Evolutionary conservation across 2,329 filamentous ascomycete species (phyloP).

Genomic region (Coniochaeta sp.): DNA sequence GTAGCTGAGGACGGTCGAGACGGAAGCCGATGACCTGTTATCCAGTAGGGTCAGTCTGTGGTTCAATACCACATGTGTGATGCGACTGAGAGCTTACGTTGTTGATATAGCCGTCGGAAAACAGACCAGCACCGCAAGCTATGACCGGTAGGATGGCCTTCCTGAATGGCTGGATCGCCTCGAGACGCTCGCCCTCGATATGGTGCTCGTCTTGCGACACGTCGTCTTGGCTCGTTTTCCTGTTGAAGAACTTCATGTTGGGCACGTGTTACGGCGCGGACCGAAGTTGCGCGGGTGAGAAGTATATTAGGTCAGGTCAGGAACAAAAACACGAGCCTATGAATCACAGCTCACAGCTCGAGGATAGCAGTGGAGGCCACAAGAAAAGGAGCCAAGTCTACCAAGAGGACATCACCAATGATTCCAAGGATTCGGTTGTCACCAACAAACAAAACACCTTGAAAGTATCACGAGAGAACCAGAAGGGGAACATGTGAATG

Average conservation of each 20-base stretch:
- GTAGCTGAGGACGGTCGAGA: slow-evolving; percentile 64
- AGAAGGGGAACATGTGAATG: neutral
- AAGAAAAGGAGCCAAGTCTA: neutral
- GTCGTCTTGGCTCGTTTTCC: slow-evolving; percentile 1
- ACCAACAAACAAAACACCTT: neutral
- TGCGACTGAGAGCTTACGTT: slow-evolving; percentile 50
- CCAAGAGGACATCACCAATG: slow-evolving; percentile 1
- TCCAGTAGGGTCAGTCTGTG: neutral
- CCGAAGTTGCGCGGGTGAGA: neutral
- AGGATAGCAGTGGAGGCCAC: neutral
- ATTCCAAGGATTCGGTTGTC: neutral
- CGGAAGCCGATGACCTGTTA: slow-evolving; percentile 74
- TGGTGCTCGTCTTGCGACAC: slow-evolving; percentile 1
- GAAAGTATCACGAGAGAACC: neutral
- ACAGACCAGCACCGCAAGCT: slow-evolving; percentile 83
- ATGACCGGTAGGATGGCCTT: slow-evolving; percentile 57
- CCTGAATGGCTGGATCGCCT: slow-evolving; percentile 10
- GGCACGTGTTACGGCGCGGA: neutral
- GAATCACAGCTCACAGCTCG: neutral
- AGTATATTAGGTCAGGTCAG: neutral
- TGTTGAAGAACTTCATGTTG: slow-evolving; percentile 2
- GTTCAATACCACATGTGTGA: neutral
- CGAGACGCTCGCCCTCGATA: neutral
- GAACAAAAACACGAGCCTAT: neutral
- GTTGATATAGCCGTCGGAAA: slow-evolving; percentile 89